Percentiles rank a stretch among this genome's conserved stretches.
These are phyloP conservation scores for Circinella umbellata DNA, from an alignment of 371 early-diverging fungal species.

Conservation along the genomic window DNA sequence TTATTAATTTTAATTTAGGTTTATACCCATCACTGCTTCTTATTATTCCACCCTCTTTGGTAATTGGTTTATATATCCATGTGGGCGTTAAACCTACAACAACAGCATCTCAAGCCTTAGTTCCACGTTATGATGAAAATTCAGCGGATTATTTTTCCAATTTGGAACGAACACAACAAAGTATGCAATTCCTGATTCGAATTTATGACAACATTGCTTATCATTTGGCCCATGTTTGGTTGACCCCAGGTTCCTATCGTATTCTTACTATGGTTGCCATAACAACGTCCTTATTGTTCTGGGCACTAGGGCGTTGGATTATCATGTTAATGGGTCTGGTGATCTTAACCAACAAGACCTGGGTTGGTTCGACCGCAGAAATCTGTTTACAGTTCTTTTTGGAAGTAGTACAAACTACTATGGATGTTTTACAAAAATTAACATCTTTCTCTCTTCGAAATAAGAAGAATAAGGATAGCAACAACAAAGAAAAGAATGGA, in stretches of 20 bases:
- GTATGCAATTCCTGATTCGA: conserved; percentile 37
- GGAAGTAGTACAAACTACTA: conserved; percentile 11
- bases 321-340: conserved; percentile 18
- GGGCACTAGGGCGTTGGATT: conserved; percentile 20
- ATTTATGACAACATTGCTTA: conserved; percentile 47
- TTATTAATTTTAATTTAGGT: conserved; percentile 19
- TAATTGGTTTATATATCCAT: conserved; percentile 25
- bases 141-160: conserved; percentile 41
- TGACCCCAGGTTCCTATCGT: conserved; percentile 27
- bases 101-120: conserved; percentile 31
- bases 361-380: conserved; percentile 22
- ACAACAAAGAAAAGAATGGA: conserved; percentile 6
- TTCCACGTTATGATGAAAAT: conserved; percentile 44
- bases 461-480: not conserved
- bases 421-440: conserved; percentile 7
- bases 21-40: conserved; percentile 30
- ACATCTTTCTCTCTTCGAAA: not conserved
- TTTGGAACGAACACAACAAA: conserved; percentile 39
- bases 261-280: conserved; percentile 13
- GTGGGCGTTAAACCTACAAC: conserved; percentile 23
- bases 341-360: conserved; percentile 27
- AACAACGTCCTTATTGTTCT: conserved; percentile 10
- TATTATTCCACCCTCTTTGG: conserved; percentile 29
- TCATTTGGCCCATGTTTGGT: conserved; percentile 32
- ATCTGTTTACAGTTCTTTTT: conserved; percentile 10